phyloP scores from a whole-genome alignment of 1,284 basidiomycete species.

The Kwoniella shivajii region DNA sequence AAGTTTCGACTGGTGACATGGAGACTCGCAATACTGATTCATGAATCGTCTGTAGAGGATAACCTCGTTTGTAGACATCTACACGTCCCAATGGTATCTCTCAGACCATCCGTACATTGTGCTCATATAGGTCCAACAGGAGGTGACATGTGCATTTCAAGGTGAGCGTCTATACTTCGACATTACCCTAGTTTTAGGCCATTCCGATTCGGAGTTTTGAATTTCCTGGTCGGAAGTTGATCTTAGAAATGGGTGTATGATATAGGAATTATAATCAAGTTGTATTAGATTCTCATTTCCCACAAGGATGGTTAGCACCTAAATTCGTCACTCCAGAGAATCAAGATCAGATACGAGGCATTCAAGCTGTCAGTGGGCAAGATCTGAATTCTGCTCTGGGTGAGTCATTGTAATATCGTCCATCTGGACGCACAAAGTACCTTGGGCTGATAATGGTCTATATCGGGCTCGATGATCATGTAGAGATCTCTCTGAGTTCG shows the following conservation, averaged over 20 bases:
- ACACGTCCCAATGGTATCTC: slow-evolving; percentile 29
- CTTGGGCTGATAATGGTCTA: too few species aligned
- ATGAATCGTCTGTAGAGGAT: slow-evolving; percentile 18
- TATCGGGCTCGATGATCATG: too few species aligned
- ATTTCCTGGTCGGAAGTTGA: too few species aligned
- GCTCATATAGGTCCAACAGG: slow-evolving; percentile 31
- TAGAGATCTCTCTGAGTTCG: slow-evolving; percentile 21
- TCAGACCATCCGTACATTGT: slow-evolving; percentile 29
- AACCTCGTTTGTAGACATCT: slow-evolving; percentile 35
- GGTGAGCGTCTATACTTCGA: too few species aligned
- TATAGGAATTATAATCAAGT: slow-evolving; percentile 23
- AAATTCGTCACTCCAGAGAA: slow-evolving; percentile 34
- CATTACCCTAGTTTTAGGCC: slow-evolving; percentile 26
- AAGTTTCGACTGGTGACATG: not conserved
- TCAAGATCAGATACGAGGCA: slow-evolving; percentile 11
- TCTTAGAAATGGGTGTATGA: not conserved
- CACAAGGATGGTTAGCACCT: slow-evolving; percentile 29
- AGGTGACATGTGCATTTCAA: slow-evolving; percentile 33
- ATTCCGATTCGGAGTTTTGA: too few species aligned
- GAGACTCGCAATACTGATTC: not conserved
- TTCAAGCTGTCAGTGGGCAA: slow-evolving; percentile 16
- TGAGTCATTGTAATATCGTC: not conserved
- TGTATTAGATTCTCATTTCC: slow-evolving; percentile 32
- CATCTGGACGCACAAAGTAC: not conserved
- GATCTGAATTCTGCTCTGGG: slow-evolving; percentile 23